These are phyloP conservation scores for Adenanthera pavonina DNA, from an alignment of 306 rosid species.

Conservation along the genomic window DNA sequence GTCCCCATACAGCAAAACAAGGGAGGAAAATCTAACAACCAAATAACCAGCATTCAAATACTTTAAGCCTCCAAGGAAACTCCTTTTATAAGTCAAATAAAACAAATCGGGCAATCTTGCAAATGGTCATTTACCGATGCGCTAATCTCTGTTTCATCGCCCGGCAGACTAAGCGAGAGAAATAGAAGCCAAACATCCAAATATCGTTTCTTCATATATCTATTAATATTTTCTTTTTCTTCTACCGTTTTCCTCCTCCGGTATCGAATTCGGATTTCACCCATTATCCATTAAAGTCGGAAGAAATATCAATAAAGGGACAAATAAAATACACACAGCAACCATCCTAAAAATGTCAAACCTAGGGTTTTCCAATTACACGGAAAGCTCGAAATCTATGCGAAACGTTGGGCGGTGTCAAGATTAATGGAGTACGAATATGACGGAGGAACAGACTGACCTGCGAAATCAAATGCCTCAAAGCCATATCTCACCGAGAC, in stretches of 20 bases:
- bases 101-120: not conserved
- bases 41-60: not conserved
- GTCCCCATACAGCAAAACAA: not conserved
- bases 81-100: not conserved
- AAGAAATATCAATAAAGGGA: constrained; percentile 7
- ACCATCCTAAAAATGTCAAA: not conserved
- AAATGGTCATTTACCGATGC: not conserved
- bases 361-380: constrained; percentile 6
- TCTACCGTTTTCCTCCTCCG: not conserved
- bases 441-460: constrained; percentile 39
- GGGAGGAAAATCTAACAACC: too few species aligned
- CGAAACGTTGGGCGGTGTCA: not conserved
- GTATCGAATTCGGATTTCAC: not conserved
- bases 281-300: constrained; percentile 8
- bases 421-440: not conserved
- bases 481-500: constrained; percentile 55
- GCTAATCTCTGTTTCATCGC: not conserved
- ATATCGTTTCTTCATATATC: not conserved
- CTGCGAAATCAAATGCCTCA: constrained; percentile 67
- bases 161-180: not conserved
- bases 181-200: not conserved
- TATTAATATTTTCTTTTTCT: not conserved
- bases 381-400: not conserved
- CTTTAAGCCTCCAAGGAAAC: not conserved
- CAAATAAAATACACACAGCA: not conserved